Base-by-base conservation (phyloP, 257 asterid species). In the Verbascum thapsus region DNA sequence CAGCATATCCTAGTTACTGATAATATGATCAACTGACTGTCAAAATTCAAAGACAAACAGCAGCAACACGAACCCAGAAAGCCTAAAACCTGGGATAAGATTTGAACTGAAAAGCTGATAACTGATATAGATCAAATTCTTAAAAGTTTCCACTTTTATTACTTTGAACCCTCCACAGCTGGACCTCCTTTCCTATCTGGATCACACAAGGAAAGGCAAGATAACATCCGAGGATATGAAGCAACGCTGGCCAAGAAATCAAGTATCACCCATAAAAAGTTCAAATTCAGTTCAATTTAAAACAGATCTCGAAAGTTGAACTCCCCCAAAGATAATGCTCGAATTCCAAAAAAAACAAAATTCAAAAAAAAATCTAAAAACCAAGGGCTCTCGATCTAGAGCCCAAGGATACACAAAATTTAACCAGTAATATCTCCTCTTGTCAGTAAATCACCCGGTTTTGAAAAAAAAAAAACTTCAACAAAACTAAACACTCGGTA, bases 301-400 rank as follows among this genome's bases (percentile, higher is more conserved):
- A 40, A 44, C 67, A 75, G 79, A 79, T 79, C 81, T 72, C 13
- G 67, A 44, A 65, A 72, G 58, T 53, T 57, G 61, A 67, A 58
- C 39, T 54, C 23, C 61, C 58, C 38, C 10, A 10, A 22, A 51
- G 18, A 56, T n/a, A n/a, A n/a, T n/a, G 37, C 23, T 48, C 64
- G 34, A 65, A 35, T 66, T n/a, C n/a, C 26, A 49, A 57, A 70
- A 5, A 22, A 45, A 4, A 45, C 51, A 7, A 53, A 42, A 39
- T 6, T 47, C 13, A 45, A 13, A 41, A 51, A 60, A 15, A 15
- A 63, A 50, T 32, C 44, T 11, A 59, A 59, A 22, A 42, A 47
- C 45, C 72, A 63, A 79, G 66, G 71, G 73, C 61, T 63, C 85
- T 63, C 85, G 85, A 76, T 80, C 82, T 51, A 56, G 55, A 78